Evolutionary conservation across 2,329 filamentous ascomycete species (phyloP), one percentile per base, ranked within the genome.

Genomic region (Clathrospora elynae): DNA sequence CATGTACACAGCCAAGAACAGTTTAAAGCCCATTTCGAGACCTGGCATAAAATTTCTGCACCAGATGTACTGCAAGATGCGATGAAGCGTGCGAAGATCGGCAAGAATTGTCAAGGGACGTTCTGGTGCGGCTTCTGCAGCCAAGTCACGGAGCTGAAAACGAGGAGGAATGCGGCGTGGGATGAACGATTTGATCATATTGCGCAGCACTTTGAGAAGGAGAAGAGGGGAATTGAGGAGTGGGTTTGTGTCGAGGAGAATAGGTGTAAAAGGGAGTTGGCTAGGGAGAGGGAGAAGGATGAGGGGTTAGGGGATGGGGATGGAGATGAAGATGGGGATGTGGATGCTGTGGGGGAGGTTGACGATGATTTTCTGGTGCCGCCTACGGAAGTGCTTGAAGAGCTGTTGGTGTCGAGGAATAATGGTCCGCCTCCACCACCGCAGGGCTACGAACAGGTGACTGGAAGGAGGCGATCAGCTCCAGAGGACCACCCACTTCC

Each of bases 81-180:
- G 43, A 59, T 83, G 2, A 75, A 79, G 18, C 72, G 67, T 5
- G 81, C 81, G 52, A 80, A 80, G 5, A 80, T 88, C 18, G 86
- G 86, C 0, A 75, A 80, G 10, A 84, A 86, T 46, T 81, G 78
- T 19, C 82, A 86, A 52, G 71, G 73, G 2, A 75, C 78, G 5
- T 96, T 90, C 69, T 96, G 90, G 90, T 96, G 91, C 61, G 90
- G 90, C 0, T 95, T 96, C 65, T 96, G 90, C 65, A 61, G 71
- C 11, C 59, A 70, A 12, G 75, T 83, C 13, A 71, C 89, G 2
- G 33, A 73, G n/a, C 73, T 84, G 19, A 62, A 71, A 20, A 71
- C 73, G 14, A 71, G 71, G 22, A 76, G 78, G 3, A 64, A 75
- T 2, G 79, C 79, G 16, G 81, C 82, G 0, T 81, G 80, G 79